phyloP scores from a whole-genome alignment of 108 stramenopile species.

The Cyclotella sp. region DNA sequence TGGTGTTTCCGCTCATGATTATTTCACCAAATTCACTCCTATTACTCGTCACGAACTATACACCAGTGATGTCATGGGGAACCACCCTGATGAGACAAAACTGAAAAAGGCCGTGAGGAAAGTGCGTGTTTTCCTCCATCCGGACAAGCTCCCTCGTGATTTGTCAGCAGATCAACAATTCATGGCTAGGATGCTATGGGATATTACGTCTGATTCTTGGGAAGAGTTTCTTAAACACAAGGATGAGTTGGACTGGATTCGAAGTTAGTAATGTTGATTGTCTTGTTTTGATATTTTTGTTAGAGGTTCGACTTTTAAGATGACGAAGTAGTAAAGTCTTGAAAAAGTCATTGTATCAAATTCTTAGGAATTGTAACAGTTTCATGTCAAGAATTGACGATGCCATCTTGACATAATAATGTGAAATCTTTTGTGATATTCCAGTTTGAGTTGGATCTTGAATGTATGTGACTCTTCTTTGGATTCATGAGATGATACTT shows the following conservation, averaged over 20 bases:
- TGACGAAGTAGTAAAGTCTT: too few relatives aligned
- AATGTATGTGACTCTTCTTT: too few relatives aligned
- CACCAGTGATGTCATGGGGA: constrained; percentile 47
- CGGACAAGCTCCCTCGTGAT: constrained; percentile 83
- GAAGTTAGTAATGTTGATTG: constrained; percentile 10
- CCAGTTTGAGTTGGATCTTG: too few relatives aligned
- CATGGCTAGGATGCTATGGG: constrained; percentile 86
- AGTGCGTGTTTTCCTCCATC: constrained; percentile 85
- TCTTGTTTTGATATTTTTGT: constrained; percentile 4
- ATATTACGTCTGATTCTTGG: constrained; percentile 80
- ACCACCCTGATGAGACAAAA: constrained; percentile 68
- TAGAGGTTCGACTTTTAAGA: not conserved
- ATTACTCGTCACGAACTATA: constrained; percentile 54
- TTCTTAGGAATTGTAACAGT: not conserved
- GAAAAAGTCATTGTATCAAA: too few relatives aligned
- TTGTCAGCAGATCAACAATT: constrained; percentile 71
- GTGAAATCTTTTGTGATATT: too few relatives aligned
- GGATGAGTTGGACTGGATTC: constrained; percentile 78
- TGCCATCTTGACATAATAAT: too few relatives aligned
- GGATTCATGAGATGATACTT: too few relatives aligned
- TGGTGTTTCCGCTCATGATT: constrained; percentile 76
- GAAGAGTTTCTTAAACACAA: constrained; percentile 80
- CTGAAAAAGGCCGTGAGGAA: constrained; percentile 83
- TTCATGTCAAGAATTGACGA: too few relatives aligned
- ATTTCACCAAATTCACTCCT: constrained; percentile 83